Percentiles rank a stretch among this genome's conserved stretches.
These are phyloP conservation scores for Phyllosticta citriasiana DNA, from an alignment of 2,329 filamentous ascomycete genomes.

Conservation along the genomic window DNA sequence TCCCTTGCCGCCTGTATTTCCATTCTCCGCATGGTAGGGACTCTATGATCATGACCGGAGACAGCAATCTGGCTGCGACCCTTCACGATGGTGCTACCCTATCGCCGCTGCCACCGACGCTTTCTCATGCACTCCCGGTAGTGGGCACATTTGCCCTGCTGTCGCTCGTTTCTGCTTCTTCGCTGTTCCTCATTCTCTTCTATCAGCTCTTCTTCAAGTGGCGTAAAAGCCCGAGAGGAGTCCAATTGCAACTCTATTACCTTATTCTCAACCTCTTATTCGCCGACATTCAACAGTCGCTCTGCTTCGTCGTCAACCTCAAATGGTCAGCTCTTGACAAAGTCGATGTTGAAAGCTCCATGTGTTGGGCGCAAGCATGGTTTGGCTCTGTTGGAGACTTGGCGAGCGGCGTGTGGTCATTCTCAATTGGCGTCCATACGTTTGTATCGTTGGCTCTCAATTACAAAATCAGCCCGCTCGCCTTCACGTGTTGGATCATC, in stretches of 20 bases:
- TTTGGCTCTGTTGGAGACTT: conserved; percentile 58
- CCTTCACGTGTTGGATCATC: conserved; percentile 41
- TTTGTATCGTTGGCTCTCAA: conserved; percentile 52
- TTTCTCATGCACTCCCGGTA: conserved; percentile 34
- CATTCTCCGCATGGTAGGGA: background rate
- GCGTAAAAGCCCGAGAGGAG: conserved; percentile 25
- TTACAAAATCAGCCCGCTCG: conserved; percentile 40
- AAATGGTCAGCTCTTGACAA: conserved; percentile 46
- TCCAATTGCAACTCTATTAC: conserved; percentile 55
- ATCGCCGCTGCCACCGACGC: conserved; percentile 21
- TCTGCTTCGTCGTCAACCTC: conserved; percentile 54
- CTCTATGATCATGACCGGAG: background rate
- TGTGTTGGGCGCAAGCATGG: conserved; percentile 59
- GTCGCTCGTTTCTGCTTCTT: conserved; percentile 35
- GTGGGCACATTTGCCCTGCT: conserved; percentile 38
- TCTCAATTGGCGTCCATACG: conserved; percentile 55
- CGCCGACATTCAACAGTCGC: conserved; percentile 56
- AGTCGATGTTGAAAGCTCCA: conserved; percentile 43
- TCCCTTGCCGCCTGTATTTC: background rate
- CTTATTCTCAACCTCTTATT: conserved; percentile 60
- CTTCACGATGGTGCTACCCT: conserved; percentile 20
- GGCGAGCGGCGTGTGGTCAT: conserved; percentile 57
- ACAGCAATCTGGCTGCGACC: background rate
- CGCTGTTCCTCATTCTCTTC: conserved; percentile 35
- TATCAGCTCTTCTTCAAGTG: conserved; percentile 35